A percentile compares a stretch with the other conserved stretches of the same genome.
phyloP scores from a whole-genome alignment of 768 basidiomycete genomes.

The Cantharellus cinnabarinus region DNA sequence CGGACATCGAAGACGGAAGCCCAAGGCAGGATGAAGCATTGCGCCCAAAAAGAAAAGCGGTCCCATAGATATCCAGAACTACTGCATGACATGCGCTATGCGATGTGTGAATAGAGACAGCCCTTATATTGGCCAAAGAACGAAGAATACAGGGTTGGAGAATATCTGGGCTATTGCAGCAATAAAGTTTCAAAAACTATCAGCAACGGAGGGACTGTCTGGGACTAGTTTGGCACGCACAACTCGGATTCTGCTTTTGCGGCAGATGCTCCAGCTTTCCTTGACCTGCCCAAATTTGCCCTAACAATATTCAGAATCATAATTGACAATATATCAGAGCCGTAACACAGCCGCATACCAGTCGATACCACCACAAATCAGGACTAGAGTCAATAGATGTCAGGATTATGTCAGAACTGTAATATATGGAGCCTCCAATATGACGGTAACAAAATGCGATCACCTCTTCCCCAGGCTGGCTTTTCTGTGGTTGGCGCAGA shows the following conservation, averaged over 20 bases:
- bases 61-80: slow-evolving; percentile 48
- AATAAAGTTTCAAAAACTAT: not conserved
- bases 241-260: not conserved
- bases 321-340: not conserved
- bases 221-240: not conserved
- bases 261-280: slow-evolving; percentile 5
- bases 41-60: slow-evolving; percentile 81
- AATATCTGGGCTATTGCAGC: slow-evolving; percentile 43
- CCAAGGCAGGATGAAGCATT: slow-evolving; percentile 54
- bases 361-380: slow-evolving; percentile 74
- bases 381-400: slow-evolving; percentile 24
- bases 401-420: no score
- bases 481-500: no score
- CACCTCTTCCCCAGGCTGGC: no score
- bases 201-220: not conserved
- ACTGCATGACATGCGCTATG: slow-evolving; percentile 62
- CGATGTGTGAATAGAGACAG: slow-evolving; percentile 50
- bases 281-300: not conserved
- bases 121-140: slow-evolving; percentile 62
- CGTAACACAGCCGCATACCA: slow-evolving; percentile 31
- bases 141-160: slow-evolving; percentile 77
- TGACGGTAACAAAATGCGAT: no score
- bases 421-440: no score
- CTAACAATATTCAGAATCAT: not conserved
- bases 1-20: slow-evolving; percentile 28